A percentile compares a stretch with the other conserved stretches of the same genome.
These are phyloP conservation scores for Clonostachys sp. DNA, from an alignment of 2,329 filamentous ascomycete species.

Conservation along the genomic window DNA sequence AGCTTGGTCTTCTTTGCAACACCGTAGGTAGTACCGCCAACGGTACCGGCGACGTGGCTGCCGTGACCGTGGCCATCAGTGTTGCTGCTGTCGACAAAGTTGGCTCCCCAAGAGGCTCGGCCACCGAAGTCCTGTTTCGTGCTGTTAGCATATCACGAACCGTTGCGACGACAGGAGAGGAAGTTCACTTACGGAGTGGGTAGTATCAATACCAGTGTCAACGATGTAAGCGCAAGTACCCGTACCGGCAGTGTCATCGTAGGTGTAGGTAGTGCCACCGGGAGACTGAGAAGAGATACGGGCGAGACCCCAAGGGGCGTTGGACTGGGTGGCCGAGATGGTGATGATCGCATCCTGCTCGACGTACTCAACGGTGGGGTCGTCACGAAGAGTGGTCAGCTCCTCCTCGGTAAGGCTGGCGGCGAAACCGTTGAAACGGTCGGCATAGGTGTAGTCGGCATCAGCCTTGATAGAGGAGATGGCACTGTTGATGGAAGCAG, in stretches of 20 bases:
- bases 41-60: constrained; percentile 40
- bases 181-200: constrained; percentile 23
- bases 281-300: constrained; percentile 26
- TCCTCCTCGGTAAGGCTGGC: constrained; percentile 14
- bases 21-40: constrained; percentile 34
- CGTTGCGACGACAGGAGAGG: no score
- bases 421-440: constrained; percentile 18
- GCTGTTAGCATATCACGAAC: neutral
- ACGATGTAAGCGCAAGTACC: constrained; percentile 38
- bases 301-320: constrained; percentile 33
- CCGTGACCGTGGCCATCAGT: constrained; percentile 39
- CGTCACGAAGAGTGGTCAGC: constrained; percentile 13
- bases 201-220: constrained; percentile 33
- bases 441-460: constrained; percentile 21
- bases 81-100: constrained; percentile 28
- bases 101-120: constrained; percentile 31
- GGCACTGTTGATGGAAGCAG: constrained; percentile 13
- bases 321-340: constrained; percentile 41
- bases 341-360: constrained; percentile 38
- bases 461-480: constrained; percentile 18
- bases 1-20: constrained; percentile 39
- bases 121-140: constrained; percentile 28
- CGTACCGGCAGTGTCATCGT: constrained; percentile 27
- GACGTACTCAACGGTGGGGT: constrained; percentile 26
- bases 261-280: constrained; percentile 22